Evolutionary conservation across 2,329 filamentous ascomycete species (phyloP), one percentile per base, ranked within the genome.

Genomic region (Cercospora beticola): DNA sequence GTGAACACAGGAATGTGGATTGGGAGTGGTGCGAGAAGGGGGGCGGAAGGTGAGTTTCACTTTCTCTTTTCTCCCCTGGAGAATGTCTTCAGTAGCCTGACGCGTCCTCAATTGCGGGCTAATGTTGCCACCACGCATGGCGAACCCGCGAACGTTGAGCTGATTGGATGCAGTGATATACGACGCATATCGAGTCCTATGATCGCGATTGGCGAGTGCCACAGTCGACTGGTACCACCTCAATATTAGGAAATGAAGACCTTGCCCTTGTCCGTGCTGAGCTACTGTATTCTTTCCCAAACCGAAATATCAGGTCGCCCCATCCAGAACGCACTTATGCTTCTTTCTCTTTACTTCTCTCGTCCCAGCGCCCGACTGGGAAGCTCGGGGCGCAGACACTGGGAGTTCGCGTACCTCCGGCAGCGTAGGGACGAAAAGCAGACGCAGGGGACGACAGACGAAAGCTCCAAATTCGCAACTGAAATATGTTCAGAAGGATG

Each of bases 1-100:
- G 59, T 72, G 5, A 72, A 72, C 40, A 64, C 66, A 2, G 71
- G 69, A 3, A 46, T 72, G 46, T 72, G 71, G 71, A 28, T 72
- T 30, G 71, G 65, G 0, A 68, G 65, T 68, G 71, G 69, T 1
- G 67, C 66, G 14, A 65, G 71, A 36, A 68, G 58, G 18, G 71
- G 71, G 5, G 21, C 21, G 23, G 69, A 72, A 59, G 71, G 71
- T 72, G 43, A 66, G 67, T 61, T 33, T n/a, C 9, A 21, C 21
- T 28, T n/a, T 56, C 18, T 56, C 23, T 18, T 9, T 23, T 16
- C 49, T 16, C 33, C 31, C 61, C 23, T 16, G 6, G 33, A 54
- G 64, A 23, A 10, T 12, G n/a, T 30, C 23, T 28, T 16, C 6
- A 61, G 26, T 18, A 23, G 40, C 12, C 28, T 23, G 23, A 28